phyloP scores from a whole-genome alignment of 1,284 basidiomycete species.

The Rhodotorula glutinis region DNA sequence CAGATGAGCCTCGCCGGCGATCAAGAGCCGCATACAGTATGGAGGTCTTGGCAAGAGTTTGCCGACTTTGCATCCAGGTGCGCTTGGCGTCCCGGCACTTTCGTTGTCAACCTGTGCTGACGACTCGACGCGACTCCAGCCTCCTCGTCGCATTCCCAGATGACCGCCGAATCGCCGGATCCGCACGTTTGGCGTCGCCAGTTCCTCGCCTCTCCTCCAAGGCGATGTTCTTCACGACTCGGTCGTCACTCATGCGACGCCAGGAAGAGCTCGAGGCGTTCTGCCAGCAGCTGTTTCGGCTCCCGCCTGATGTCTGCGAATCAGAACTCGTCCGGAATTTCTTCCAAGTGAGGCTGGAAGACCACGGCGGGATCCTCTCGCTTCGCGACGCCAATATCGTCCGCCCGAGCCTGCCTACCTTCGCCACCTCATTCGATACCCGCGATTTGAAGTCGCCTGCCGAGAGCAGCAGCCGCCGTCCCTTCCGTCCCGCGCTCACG shows the following conservation, averaged over 20 bases:
- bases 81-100: neutral
- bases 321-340: conserved; percentile 35
- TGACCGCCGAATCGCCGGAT: conserved; percentile 8
- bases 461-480: too few species aligned
- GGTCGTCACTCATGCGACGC: conserved; percentile 29
- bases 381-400: conserved; percentile 7
- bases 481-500: too few species aligned
- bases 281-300: conserved; percentile 32
- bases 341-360: conserved; percentile 29
- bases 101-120: neutral
- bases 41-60: conserved; percentile 40
- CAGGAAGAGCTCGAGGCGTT: conserved; percentile 39
- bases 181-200: conserved; percentile 20
- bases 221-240: conserved; percentile 28
- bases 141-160: conserved; percentile 35
- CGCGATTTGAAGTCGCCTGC: too few species aligned
- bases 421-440: neutral
- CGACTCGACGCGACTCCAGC: conserved; percentile 2
- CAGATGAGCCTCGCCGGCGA: conserved; percentile 29
- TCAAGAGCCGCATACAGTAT: conserved; percentile 40
- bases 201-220: conserved; percentile 29
- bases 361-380: neutral
- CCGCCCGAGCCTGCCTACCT: neutral
- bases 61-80: conserved; percentile 38
- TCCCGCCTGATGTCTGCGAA: conserved; percentile 28